A percentile compares a stretch with the other conserved stretches of the same genome.
These are phyloP conservation scores for Tuber magnatum DNA, from an alignment of 495 filamentous ascomycete genomes.

Conservation along the genomic window DNA sequence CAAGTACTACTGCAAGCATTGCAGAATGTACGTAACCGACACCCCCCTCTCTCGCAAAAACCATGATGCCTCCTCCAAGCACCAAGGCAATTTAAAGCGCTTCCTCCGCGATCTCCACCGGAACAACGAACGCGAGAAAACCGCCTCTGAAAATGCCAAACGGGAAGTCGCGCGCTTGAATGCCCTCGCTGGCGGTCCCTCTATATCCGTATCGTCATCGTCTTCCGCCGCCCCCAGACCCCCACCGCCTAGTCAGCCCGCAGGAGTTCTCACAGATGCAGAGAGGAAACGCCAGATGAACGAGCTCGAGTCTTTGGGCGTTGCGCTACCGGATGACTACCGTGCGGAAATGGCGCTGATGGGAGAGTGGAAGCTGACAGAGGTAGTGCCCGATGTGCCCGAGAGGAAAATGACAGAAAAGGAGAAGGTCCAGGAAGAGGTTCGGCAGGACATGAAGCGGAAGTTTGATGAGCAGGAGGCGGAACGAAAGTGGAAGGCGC, in stretches of 20 bases:
- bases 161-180: constrained; percentile 81
- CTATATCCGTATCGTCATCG: constrained; percentile 31
- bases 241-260: constrained; percentile 16
- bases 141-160: constrained; percentile 73
- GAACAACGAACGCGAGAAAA: constrained; percentile 65
- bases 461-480: constrained; percentile 55
- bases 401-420: constrained; percentile 34
- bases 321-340: constrained; percentile 74
- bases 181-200: constrained; percentile 52
- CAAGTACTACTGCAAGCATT: constrained; percentile 97
- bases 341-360: constrained; percentile 73
- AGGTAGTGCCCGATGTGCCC: constrained; percentile 42
- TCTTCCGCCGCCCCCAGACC: constrained; percentile 19
- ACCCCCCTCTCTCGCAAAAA: constrained; percentile 81
- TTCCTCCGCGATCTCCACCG: constrained; percentile 82
- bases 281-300: constrained; percentile 78
- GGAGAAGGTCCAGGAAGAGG: constrained; percentile 46
- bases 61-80: constrained; percentile 81
- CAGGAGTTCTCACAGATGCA: constrained; percentile 48
- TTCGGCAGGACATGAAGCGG: constrained; percentile 60
- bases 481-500: constrained; percentile 55
- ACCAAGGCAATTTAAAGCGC: constrained; percentile 83
- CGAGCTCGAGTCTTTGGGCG: constrained; percentile 79
- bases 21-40: constrained; percentile 82
- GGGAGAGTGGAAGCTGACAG: constrained; percentile 71